Base-by-base conservation (phyloP, 148 eudicot genomes). In the Linanthus parryae region DNA sequence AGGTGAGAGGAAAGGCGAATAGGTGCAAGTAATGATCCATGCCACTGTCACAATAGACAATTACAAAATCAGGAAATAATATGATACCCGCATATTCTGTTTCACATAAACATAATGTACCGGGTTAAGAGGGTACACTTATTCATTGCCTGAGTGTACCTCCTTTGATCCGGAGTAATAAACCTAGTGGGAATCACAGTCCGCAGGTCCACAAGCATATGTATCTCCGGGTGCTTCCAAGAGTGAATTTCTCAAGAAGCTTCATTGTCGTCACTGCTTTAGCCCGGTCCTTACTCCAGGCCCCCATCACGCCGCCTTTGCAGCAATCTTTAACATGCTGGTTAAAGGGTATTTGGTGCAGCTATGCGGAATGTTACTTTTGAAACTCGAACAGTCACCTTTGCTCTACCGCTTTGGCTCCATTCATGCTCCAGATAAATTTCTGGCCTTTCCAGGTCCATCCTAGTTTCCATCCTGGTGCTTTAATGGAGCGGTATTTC, bases 381-480 rank as follows among this genome's bases (percentile, higher is more conserved):
- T 84, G 57, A 88, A 88, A 40, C 70, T 76, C 52, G 96, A 81
- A 61, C 96, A 84, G 58, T 84, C 92, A 4, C 96, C 96, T 72
- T n/a, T 81, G 83, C 25, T 84, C 85, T 0, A 85, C 81, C 11
- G 96, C 57, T 35, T 84, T 81, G 17, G 89, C 80, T 5, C 96
- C 96, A 3, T 63, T 66, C 89, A 79, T 76, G 0, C 85, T 36
- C 96, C 96, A 88, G 58, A 88, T 83, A 23, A 88, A 83, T 44
- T 88, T 94, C 22, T 81, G 78, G 47, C 74, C 77, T 10, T 85
- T 88, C 96, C 96, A 88, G 43, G 85, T 73, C 94, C 96, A 88
- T 10, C 96, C 85, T 41, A 88, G 7, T 41, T 76, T 69, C 96
- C 96, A 88, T 1, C 94, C 92, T 0, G 96, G 94, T 50, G 48